phyloP scores from a whole-genome alignment of 768 basidiomycete genomes.

The Leccinellum luteum region DNA sequence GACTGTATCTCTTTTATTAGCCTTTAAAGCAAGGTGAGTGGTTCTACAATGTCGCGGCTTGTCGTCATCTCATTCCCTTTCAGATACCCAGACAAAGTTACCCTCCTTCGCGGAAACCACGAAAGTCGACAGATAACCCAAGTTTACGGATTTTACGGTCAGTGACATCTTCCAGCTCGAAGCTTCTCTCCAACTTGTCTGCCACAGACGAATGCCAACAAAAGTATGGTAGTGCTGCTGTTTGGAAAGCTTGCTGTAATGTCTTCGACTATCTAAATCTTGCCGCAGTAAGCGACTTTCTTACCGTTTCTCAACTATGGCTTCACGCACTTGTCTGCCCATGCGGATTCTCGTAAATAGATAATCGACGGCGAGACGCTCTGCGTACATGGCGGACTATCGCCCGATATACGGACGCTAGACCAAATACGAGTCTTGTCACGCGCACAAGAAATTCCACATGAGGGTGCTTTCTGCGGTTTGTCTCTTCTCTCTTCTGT shows the following conservation, averaged over 20 bases:
- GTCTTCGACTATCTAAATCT: constrained; percentile 96
- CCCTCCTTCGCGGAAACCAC: constrained; percentile 91
- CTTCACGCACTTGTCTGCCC: not conserved
- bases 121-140: constrained; percentile 98
- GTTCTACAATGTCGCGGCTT: not conserved
- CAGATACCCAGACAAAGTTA: constrained; percentile 92
- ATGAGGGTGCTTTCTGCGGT: constrained; percentile 98
- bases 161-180: not conserved
- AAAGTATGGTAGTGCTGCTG: constrained; percentile 92
- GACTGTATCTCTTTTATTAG: constrained; percentile 86
- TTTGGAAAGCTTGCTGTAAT: constrained; percentile 97
- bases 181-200: not conserved
- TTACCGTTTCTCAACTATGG: not conserved
- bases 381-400: constrained; percentile 95
- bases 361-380: constrained; percentile 92
- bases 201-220: constrained; percentile 89
- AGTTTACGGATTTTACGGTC: constrained; percentile 98
- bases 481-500: constrained; percentile 16
- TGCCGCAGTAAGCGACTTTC: constrained; percentile 65
- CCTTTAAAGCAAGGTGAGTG: constrained; percentile 80
- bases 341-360: constrained; percentile 37
- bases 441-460: constrained; percentile 95
- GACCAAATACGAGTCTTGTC: constrained; percentile 93
- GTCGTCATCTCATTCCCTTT: constrained; percentile 5
- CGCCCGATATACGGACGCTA: constrained; percentile 91